A percentile compares a stretch with the other conserved stretches of the same genome.
Conservation (phyloP, 2,329 filamentous ascomycete genomes). For the Lachnellula willkommii region DNA sequence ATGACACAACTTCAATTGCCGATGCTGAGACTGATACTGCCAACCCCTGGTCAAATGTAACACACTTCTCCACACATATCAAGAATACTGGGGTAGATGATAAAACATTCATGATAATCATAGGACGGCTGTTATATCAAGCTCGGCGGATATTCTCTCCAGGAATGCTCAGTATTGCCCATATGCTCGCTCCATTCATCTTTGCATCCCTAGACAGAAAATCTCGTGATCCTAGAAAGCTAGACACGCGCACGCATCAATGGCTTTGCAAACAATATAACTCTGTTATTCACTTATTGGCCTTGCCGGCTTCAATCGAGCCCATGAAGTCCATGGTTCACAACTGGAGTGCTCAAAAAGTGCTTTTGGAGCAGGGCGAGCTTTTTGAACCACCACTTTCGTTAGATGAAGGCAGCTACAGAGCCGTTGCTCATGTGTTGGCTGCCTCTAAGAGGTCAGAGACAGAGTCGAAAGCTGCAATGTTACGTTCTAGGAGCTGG, state of each 20-base stretch:
- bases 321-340: slow-evolving; percentile 38
- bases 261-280: slow-evolving; percentile 37
- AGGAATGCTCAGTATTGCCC: slow-evolving; percentile 22
- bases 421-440: slow-evolving; percentile 49
- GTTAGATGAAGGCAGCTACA: slow-evolving; percentile 48
- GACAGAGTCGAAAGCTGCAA: slow-evolving; percentile 44
- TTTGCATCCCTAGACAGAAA: slow-evolving; percentile 3
- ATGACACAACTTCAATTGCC: not conserved
- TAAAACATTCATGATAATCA: slow-evolving; percentile 16
- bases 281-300: slow-evolving; percentile 35
- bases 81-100: slow-evolving; percentile 7
- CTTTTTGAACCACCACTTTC: slow-evolving; percentile 43
- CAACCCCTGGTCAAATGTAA: not conserved
- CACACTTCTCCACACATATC: slow-evolving; percentile 3
- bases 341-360: slow-evolving; percentile 54
- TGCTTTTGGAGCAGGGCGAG: slow-evolving; percentile 48
- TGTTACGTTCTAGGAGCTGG: slow-evolving; percentile 49
- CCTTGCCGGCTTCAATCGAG: slow-evolving; percentile 30
- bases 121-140: slow-evolving; percentile 24
- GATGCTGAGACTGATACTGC: not conserved
- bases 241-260: slow-evolving; percentile 10
- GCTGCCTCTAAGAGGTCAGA: slow-evolving; percentile 48
- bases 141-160: slow-evolving; percentile 26
- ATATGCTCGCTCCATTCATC: slow-evolving; percentile 23
- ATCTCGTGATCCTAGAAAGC: not conserved